Evolutionary conservation across 1,284 basidiomycete species (phyloP).

Genomic region (Exobasidium cylindrosporum): DNA sequence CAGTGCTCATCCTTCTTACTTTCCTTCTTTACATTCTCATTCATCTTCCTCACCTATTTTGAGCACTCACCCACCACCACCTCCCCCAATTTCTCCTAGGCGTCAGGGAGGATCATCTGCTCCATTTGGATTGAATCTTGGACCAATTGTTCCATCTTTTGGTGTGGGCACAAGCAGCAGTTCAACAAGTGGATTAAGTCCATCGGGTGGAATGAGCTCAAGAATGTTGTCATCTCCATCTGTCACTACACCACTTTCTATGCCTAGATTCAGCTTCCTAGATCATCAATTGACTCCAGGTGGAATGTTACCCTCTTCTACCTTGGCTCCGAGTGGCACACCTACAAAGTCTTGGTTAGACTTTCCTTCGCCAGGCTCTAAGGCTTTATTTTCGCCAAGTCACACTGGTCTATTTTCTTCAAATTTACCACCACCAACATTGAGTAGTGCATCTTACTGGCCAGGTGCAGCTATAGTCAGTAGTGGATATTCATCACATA

Average conservation of each 20-base stretch:
- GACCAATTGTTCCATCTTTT: neutral
- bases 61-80: neutral
- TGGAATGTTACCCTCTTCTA: neutral
- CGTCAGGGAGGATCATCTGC: neutral
- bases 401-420: neutral
- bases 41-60: neutral
- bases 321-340: neutral
- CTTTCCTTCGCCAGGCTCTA: constrained; percentile 4
- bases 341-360: constrained; percentile 7
- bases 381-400: constrained; percentile 1
- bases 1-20: neutral
- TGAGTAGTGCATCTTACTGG: neutral
- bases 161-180: neutral
- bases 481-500: neutral
- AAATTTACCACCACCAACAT: neutral
- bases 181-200: neutral
- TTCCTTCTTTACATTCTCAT: neutral
- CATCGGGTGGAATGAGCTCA: neutral
- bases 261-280: neutral
- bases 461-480: neutral
- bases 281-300: neutral
- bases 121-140: neutral
- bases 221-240: neutral
- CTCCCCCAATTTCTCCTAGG: neutral
- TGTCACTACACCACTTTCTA: neutral